Evolutionary conservation across 352 stramenopile species (phyloP).

Genomic region (Halophytophthora batemanensis): DNA sequence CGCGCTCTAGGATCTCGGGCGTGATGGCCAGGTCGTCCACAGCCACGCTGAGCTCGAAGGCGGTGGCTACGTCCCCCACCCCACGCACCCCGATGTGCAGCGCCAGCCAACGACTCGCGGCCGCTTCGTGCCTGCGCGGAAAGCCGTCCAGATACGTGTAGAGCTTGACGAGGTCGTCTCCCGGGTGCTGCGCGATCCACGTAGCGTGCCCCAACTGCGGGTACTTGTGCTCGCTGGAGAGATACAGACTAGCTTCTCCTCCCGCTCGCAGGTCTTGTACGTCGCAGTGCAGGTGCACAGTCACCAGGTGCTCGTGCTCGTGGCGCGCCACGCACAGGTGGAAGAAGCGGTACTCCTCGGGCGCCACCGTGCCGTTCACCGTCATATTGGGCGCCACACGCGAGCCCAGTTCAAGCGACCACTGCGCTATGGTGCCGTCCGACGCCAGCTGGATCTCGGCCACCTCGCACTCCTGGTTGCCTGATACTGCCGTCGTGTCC

Average conservation of each 20-base stretch:
- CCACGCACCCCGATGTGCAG: constrained; percentile 74
- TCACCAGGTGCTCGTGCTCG: constrained; percentile 74
- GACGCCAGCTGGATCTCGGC: constrained; percentile 73
- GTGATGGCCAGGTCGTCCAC: constrained; percentile 60
- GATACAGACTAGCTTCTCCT: constrained; percentile 63
- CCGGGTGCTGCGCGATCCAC: constrained; percentile 66
- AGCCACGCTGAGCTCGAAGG: constrained; percentile 52
- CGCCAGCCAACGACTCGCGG: constrained; percentile 45
- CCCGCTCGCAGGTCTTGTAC: constrained; percentile 12
- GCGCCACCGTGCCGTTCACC: constrained; percentile 53
- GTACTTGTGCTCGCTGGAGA: constrained; percentile 65
- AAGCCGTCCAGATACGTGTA: constrained; percentile 82
- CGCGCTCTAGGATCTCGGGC: constrained; percentile 37
- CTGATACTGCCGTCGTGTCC: not conserved
- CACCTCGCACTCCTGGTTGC: constrained; percentile 30
- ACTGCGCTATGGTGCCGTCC: constrained; percentile 57
- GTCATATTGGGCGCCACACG: constrained; percentile 60
- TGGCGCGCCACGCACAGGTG: constrained; percentile 74
- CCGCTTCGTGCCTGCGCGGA: constrained; percentile 42
- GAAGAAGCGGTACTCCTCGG: constrained; percentile 64
- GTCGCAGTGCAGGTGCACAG: constrained; percentile 49
- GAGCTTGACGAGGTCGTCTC: constrained; percentile 58
- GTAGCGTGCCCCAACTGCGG: constrained; percentile 57
- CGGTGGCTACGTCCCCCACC: constrained; percentile 20
- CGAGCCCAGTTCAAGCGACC: constrained; percentile 42